phyloP scores from a whole-genome alignment of 208 protist species.

The Trypanosoma melophagium region DNA sequence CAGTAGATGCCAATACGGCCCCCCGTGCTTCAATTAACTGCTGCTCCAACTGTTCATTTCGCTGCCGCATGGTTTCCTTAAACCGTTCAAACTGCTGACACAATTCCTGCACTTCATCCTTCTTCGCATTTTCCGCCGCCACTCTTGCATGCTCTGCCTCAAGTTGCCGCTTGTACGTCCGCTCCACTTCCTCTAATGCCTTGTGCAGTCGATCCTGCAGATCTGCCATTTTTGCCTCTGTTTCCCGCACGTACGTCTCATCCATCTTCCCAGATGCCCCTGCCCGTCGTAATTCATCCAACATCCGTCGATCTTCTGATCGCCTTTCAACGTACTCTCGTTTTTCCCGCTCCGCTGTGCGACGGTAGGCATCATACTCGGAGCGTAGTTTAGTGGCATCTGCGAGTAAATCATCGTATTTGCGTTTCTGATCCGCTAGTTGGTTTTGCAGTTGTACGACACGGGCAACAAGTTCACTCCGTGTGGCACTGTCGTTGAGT shows the following conservation, averaged over 20 bases:
- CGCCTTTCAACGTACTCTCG: constrained; percentile 29
- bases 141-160: constrained; percentile 34
- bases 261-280: constrained; percentile 32
- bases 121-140: constrained; percentile 30
- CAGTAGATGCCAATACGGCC: neutral
- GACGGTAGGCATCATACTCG: constrained; percentile 42
- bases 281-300: constrained; percentile 39
- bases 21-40: constrained; percentile 15
- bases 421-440: constrained; percentile 30
- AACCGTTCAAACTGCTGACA: constrained; percentile 29
- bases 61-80: constrained; percentile 18
- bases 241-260: constrained; percentile 31
- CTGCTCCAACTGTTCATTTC: constrained; percentile 20
- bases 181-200: constrained; percentile 22
- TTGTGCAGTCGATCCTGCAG: constrained; percentile 28
- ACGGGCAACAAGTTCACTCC: constrained; percentile 8
- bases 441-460: constrained; percentile 22
- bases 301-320: constrained; percentile 33
- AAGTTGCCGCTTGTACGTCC: constrained; percentile 37
- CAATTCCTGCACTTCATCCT: constrained; percentile 35
- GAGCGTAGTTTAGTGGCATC: constrained; percentile 30
- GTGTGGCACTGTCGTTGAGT: neutral
- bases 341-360: constrained; percentile 20
- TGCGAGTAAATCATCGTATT: constrained; percentile 35
- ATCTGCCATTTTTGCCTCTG: constrained; percentile 30